Evolutionary conservation across 139 green algal species (phyloP).

Genomic region (Chlamydomonas sphaeroides): DNA sequence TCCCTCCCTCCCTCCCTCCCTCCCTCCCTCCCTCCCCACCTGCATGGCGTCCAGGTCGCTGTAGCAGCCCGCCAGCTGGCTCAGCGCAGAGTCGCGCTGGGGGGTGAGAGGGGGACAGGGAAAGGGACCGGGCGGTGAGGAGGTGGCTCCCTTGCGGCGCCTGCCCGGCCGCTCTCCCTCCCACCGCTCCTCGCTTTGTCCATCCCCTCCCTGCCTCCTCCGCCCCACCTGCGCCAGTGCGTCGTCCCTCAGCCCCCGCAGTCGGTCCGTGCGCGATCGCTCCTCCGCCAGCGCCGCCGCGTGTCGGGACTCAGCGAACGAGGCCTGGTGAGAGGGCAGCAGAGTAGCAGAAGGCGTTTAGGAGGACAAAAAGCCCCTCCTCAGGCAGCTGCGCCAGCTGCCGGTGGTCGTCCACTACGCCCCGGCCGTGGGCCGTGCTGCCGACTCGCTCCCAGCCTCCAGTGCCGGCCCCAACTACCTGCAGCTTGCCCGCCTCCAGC

Average conservation of each 20-base stretch:
- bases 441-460: not conserved
- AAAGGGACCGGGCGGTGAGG: not conserved
- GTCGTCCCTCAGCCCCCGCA: slow-evolving; percentile 43
- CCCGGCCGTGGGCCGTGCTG: not conserved
- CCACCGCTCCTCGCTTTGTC: not conserved
- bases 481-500: slow-evolving; percentile 57
- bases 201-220: not conserved
- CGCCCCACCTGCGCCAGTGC: slow-evolving; percentile 37
- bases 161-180: not conserved
- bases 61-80: slow-evolving; percentile 57
- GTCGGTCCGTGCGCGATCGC: slow-evolving; percentile 15
- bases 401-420: not conserved
- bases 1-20: not conserved
- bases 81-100: slow-evolving; percentile 50
- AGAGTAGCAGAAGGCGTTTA: not conserved
- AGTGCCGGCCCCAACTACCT: not conserved
- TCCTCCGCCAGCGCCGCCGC: slow-evolving; percentile 42
- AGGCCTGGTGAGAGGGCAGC: not conserved
- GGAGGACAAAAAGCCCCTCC: not conserved
- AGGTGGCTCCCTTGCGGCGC: not conserved
- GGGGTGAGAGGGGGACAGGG: not conserved
- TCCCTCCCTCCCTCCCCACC: not conserved
- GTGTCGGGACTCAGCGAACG: slow-evolving; percentile 37
- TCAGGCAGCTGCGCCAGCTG: not conserved
- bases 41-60: slow-evolving; percentile 67